Base-by-base conservation (phyloP, 176 grass and related monocot genomes). In the Olyra latifolia region DNA sequence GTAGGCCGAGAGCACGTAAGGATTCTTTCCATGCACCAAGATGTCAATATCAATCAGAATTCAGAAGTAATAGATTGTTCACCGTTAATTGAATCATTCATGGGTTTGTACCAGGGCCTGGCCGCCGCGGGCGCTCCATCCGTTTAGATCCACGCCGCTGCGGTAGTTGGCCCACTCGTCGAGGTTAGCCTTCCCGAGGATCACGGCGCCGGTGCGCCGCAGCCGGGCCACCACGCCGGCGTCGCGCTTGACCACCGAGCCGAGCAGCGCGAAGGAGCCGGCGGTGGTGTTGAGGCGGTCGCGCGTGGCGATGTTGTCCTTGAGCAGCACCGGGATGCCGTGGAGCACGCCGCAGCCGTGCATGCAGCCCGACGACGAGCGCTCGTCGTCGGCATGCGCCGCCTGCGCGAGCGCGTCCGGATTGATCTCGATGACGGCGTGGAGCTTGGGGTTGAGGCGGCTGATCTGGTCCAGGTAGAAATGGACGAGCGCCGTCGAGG, bases 121-220 rank as follows among this genome's bases (percentile, higher is more conserved):
- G 8, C 82, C 85, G 43, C 82, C 65, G 35, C 85, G 89, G 2
- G 85, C 85, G 78, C 85, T 81, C 85, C 89, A 91, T 19, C 77
- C 81, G n/a, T n/a, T n/a, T n/a, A n/a, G n/a, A n/a, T n/a, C n/a
- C n/a, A n/a, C n/a, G n/a, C n/a, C n/a, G n/a, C n/a, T n/a, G n/a
- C 80, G 80, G 78, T 87, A 92, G 50, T 78, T 15, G 15, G 79
- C 69, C 90, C 90, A 89, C 71, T 92, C 90, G 16, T 55, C 57
- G 28, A 89, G 53, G 84, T 72, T 92, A 22, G 87, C 83, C 75
- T 86, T 92, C 43, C 91, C 80, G 9, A 93, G 66, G 28, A 93
- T 24, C 47, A 93, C 76, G 9, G 80, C 80, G 10, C 87, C 84
- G 0, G 87, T 71, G 7, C 46, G 46, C 54, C 87, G 65, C 15